A percentile compares a stretch with the other conserved stretches of the same genome.
phyloP scores from a whole-genome alignment of 1,284 basidiomycete genomes.

The Phlebopus sp. region DNA sequence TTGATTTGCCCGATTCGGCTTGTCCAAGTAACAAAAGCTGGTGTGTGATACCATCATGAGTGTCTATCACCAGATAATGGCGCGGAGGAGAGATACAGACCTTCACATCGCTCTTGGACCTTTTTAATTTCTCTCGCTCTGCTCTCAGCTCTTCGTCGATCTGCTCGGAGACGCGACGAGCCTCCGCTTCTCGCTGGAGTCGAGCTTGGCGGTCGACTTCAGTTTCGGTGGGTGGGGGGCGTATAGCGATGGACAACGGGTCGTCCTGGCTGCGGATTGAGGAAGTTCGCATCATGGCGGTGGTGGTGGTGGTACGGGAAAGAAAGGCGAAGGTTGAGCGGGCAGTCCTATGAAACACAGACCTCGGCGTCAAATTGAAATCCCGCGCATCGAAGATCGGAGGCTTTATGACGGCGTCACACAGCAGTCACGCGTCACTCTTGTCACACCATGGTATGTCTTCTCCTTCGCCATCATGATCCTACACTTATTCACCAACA shows the following conservation, averaged over 20 bases:
- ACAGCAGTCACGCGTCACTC: slow-evolving; percentile 21
- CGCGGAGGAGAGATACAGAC: slow-evolving; percentile 35
- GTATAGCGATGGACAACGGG: slow-evolving; percentile 65
- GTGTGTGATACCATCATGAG: slow-evolving; percentile 18
- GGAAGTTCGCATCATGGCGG: slow-evolving; percentile 53
- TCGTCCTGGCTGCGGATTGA: slow-evolving; percentile 72
- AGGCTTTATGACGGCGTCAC: slow-evolving; percentile 3
- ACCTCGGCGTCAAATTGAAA: slow-evolving; percentile 13
- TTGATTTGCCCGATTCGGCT: slow-evolving; percentile 81
- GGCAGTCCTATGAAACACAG: slow-evolving; percentile 25
- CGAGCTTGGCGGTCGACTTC: slow-evolving; percentile 57
- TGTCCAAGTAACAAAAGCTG: slow-evolving; percentile 77
- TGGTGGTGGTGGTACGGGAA: slow-evolving; percentile 31
- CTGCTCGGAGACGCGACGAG: slow-evolving; percentile 68
- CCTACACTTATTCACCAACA: slow-evolving; percentile 10
- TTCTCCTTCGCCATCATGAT: slow-evolving; percentile 17
- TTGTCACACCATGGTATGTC: slow-evolving; percentile 32
- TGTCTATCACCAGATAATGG: slow-evolving; percentile 8
- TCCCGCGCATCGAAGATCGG: neutral
- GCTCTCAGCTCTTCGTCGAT: slow-evolving; percentile 76
- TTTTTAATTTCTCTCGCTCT: slow-evolving; percentile 62
- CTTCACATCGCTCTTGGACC: slow-evolving; percentile 71
- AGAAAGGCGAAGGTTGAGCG: slow-evolving; percentile 21
- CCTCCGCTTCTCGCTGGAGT: slow-evolving; percentile 64
- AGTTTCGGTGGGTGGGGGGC: slow-evolving; percentile 65